Evolutionary conservation across 129 eudicot genomes (phyloP).

Genomic region (Artemisia argyi): DNA sequence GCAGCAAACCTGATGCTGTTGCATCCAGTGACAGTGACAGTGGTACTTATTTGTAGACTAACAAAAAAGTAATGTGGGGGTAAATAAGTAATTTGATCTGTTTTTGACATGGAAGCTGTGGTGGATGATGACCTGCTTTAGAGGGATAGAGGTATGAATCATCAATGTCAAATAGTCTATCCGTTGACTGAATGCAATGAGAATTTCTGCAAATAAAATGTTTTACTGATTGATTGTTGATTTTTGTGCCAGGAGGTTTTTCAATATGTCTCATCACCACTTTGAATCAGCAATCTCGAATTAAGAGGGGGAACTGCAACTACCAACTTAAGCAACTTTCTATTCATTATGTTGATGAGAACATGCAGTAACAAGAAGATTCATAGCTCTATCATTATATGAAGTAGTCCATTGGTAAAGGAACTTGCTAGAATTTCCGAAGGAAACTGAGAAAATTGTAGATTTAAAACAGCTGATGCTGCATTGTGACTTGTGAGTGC

Average conservation of each 20-base stretch:
- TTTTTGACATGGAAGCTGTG: slow-evolving; percentile 24
- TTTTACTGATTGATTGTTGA: neutral
- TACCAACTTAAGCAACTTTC: slow-evolving; percentile 20
- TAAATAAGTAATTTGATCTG: slow-evolving; percentile 11
- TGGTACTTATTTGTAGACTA: too few species aligned
- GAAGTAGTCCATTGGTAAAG: slow-evolving; percentile 2
- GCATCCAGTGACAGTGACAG: slow-evolving; percentile 39
- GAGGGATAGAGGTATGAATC: slow-evolving; percentile 16
- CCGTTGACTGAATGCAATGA: too few species aligned
- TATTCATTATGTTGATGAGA: slow-evolving; percentile 20
- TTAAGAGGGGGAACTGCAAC: neutral
- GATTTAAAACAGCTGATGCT: slow-evolving; percentile 9
- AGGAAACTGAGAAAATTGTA: slow-evolving; percentile 14
- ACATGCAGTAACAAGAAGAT: slow-evolving; percentile 6
- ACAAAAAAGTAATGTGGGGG: slow-evolving; percentile 20
- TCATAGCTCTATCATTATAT: neutral
- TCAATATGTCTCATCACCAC: slow-evolving; percentile 13
- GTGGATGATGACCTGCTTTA: slow-evolving; percentile 27
- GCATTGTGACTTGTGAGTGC: slow-evolving; percentile 8
- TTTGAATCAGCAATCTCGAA: neutral
- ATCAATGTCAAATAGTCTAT: neutral
- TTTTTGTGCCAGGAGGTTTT: slow-evolving; percentile 22
- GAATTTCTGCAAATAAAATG: too few species aligned
- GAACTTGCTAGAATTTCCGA: neutral
- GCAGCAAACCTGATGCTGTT: slow-evolving; percentile 39